phyloP scores from a whole-genome alignment of 176 grass and related monocot genomes.

The Triticum monococcum region DNA sequence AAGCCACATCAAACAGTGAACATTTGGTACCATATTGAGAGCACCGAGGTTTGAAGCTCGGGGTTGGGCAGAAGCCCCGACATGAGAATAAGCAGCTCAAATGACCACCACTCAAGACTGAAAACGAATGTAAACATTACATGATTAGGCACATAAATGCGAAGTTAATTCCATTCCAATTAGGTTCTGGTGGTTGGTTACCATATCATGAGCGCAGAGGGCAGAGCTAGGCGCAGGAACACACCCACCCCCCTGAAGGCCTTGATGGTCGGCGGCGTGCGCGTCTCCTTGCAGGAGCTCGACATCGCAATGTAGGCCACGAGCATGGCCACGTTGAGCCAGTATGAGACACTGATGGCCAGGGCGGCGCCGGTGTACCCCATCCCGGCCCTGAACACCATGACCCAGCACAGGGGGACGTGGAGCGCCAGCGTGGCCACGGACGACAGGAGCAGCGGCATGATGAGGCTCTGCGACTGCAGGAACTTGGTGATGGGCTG shows the following conservation, averaged over 20 bases:
- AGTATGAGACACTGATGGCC: constrained; percentile 69
- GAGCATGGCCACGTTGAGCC: constrained; percentile 64
- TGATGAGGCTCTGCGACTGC: constrained; percentile 65
- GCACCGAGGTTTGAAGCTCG: constrained; percentile 79
- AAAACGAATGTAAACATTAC: background rate
- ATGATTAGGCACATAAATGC: background rate
- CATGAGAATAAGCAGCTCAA: constrained; percentile 79
- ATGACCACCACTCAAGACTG: constrained; percentile 97
- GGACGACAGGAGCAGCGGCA: constrained; percentile 50
- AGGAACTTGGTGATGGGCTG: constrained; percentile 76
- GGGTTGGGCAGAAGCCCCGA: constrained; percentile 84
- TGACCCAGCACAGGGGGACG: constrained; percentile 63
- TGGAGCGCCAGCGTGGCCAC: constrained; percentile 50
- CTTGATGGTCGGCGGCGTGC: constrained; percentile 38
- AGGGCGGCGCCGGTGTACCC: constrained; percentile 66
- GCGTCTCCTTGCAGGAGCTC: constrained; percentile 51
- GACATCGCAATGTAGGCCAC: constrained; percentile 55
- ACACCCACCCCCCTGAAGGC: constrained; percentile 51
- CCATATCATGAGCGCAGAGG: constrained; percentile 88
- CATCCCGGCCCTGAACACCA: constrained; percentile 59
- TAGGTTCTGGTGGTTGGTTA: background rate
- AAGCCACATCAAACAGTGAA: background rate
- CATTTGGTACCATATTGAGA: constrained; percentile 60
- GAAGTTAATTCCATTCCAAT: background rate
- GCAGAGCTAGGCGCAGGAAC: constrained; percentile 76